These are phyloP conservation scores for Annulohypoxylon bovei DNA, from an alignment of 495 filamentous ascomycete genomes.

Conservation along the genomic window DNA sequence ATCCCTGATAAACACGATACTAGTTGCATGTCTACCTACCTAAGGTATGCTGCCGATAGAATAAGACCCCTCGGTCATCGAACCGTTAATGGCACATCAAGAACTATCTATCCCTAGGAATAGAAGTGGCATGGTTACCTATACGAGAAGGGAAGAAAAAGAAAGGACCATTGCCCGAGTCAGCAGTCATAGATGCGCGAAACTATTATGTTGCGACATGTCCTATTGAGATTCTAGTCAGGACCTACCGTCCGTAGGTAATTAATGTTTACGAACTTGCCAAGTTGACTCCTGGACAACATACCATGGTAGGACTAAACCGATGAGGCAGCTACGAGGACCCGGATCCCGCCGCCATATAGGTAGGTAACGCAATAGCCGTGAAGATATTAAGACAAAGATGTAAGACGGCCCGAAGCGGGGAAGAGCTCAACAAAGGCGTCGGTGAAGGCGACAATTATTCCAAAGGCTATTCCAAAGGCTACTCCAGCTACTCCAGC, in stretches of 20 bases:
- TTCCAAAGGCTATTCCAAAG: background rate
- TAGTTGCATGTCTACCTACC: background rate
- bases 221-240: background rate
- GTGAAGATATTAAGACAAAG: background rate
- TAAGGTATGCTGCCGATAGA: no score
- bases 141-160: background rate
- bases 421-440: constrained; percentile 10
- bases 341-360: background rate
- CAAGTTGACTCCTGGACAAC: background rate
- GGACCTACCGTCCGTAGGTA: background rate
- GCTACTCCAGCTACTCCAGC: background rate
- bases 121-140: background rate
- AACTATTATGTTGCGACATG: background rate
- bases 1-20: background rate
- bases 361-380: background rate
- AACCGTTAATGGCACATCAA: background rate
- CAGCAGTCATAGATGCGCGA: background rate
- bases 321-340: constrained; percentile 17
- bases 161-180: background rate
- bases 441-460: background rate
- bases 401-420: background rate
- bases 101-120: background rate
- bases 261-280: constrained; percentile 23
- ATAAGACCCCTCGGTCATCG: background rate
- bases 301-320: constrained; percentile 9